These are phyloP conservation scores for Arthroderma uncinatum DNA, from an alignment of 2,329 filamentous ascomycete genomes.

Conservation along the genomic window DNA sequence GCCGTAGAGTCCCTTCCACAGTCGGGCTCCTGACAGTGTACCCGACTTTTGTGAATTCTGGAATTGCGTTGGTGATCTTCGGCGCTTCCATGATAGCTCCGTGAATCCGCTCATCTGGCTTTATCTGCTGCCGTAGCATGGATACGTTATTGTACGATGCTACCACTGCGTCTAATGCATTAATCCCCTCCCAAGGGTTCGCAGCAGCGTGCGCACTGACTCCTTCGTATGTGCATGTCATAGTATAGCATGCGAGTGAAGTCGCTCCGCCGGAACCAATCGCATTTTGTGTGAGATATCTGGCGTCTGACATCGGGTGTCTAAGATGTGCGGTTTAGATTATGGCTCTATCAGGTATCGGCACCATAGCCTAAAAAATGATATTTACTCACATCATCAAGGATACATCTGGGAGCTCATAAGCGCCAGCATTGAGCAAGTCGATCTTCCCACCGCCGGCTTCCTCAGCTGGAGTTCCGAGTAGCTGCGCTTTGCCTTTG, in stretches of 20 bases:
- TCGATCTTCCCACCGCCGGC: constrained; percentile 31
- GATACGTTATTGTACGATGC: constrained; percentile 34
- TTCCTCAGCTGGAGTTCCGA: constrained; percentile 33
- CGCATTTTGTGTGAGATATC: constrained; percentile 10
- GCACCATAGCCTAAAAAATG: neutral
- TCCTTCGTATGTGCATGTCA: constrained; percentile 33
- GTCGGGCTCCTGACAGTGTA: constrained; percentile 32
- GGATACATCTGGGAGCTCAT: constrained; percentile 31
- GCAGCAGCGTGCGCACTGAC: constrained; percentile 43
- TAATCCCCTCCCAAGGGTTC: constrained; percentile 46
- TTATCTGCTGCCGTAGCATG: constrained; percentile 44
- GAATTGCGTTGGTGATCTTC: constrained; percentile 43
- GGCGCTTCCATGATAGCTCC: constrained; percentile 43
- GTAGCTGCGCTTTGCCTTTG: constrained; percentile 25
- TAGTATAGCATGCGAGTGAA: constrained; percentile 16
- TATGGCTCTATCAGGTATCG: neutral
- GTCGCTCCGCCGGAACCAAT: constrained; percentile 11
- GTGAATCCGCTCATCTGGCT: constrained; percentile 40
- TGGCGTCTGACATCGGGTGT: constrained; percentile 8
- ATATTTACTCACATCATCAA: constrained; percentile 26
- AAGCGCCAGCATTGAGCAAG: constrained; percentile 37
- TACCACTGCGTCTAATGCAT: constrained; percentile 46
- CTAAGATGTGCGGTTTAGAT: neutral
- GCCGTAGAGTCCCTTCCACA: constrained; percentile 23
- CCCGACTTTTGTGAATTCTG: constrained; percentile 34